Evolutionary conservation across 169 alveolate genomes (phyloP).

Genomic region (Plasmodium fragile): DNA sequence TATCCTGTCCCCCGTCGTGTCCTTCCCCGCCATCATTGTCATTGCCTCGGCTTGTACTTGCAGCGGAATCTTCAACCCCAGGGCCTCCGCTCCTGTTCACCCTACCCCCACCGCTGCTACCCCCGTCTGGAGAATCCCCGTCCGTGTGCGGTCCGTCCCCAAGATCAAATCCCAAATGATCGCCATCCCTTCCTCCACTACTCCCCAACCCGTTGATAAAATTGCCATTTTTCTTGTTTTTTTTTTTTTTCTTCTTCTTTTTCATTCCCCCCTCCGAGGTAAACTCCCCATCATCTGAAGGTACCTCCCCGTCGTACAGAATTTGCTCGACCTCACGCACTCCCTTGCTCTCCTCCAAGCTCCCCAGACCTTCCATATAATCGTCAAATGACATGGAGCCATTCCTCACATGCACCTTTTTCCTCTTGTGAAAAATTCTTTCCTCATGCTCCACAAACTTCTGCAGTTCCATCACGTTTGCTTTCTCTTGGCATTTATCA

Average conservation of each 20-base stretch:
- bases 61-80: neutral
- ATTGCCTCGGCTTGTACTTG: neutral
- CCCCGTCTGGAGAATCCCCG: neutral
- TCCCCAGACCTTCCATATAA: conserved; percentile 12
- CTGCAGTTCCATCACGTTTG: conserved; percentile 48
- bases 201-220: neutral
- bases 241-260: neutral
- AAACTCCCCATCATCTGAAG: neutral
- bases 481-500: conserved; percentile 59
- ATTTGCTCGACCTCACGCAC: conserved; percentile 23
- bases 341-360: conserved; percentile 37
- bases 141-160: neutral
- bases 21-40: neutral
- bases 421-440: conserved; percentile 2
- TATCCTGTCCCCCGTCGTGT: neutral
- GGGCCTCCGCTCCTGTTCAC: neutral
- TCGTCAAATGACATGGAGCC: conserved; percentile 25
- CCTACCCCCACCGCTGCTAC: neutral
- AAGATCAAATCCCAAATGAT: neutral
- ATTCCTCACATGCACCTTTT: conserved; percentile 58
- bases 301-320: conserved; percentile 16
- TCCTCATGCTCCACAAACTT: conserved; percentile 60
- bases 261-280: neutral
- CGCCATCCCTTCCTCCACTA: neutral
- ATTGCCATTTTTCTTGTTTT: neutral